These are phyloP conservation scores for Vanilla planifolia DNA, from an alignment of 106 monocot genomes.

Conservation along the genomic window DNA sequence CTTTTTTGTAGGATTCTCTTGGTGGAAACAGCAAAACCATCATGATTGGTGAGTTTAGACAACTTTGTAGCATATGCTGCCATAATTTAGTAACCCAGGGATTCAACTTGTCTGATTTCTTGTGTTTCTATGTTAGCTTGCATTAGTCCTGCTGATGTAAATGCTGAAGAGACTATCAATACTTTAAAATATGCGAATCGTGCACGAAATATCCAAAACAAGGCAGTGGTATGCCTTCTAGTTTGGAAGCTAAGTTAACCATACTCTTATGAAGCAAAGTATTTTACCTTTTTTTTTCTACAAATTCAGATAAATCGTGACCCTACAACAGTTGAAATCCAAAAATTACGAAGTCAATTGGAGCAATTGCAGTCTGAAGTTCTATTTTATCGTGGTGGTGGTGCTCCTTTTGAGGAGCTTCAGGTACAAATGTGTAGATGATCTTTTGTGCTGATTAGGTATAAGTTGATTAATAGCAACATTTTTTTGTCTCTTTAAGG, in stretches of 20 bases:
- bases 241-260: neutral
- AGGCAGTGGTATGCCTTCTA: constrained; percentile 74
- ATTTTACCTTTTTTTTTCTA: neutral
- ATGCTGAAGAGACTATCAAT: constrained; percentile 97
- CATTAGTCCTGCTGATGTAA: constrained; percentile 92
- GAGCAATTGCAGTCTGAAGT: constrained; percentile 84
- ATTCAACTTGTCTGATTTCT: neutral
- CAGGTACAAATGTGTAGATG: constrained; percentile 40
- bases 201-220: constrained; percentile 95
- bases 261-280: neutral
- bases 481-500: constrained; percentile 20
- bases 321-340: constrained; percentile 76
- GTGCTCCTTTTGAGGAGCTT: constrained; percentile 59
- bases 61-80: neutral
- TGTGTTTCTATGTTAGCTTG: constrained; percentile 48
- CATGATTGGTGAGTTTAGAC: constrained; percentile 68
- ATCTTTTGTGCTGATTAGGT: neutral
- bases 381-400: constrained; percentile 59
- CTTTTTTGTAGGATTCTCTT: constrained; percentile 74
- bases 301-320: constrained; percentile 84
- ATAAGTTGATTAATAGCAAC: neutral
- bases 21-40: constrained; percentile 98
- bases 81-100: neutral
- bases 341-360: constrained; percentile 73
- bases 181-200: constrained; percentile 99